A percentile compares a stretch with the other conserved stretches of the same genome.
Evolutionary conservation across 1,284 basidiomycete genomes (phyloP).

Genomic region (Fomitopsis palustris): DNA sequence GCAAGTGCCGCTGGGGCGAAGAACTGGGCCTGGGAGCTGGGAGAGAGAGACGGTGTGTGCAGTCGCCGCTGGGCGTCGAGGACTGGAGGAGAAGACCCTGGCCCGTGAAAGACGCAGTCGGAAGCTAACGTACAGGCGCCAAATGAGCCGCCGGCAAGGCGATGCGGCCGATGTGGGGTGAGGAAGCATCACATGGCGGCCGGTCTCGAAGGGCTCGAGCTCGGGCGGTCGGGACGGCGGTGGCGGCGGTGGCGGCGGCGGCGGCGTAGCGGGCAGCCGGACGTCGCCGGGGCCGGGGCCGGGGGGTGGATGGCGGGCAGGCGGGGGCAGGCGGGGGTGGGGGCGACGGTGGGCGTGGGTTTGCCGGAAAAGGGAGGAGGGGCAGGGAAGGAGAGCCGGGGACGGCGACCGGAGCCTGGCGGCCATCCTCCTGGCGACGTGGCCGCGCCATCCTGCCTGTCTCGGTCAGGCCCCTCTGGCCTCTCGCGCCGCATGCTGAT

Average conservation of each 20-base stretch:
- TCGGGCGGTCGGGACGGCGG: not conserved
- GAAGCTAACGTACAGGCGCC: constrained; percentile 10
- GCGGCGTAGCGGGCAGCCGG: not conserved
- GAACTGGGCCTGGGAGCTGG: not conserved
- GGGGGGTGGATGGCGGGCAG: not conserved
- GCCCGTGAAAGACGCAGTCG: not conserved
- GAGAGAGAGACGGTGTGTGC: not conserved
- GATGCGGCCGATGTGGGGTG: constrained; percentile 1
- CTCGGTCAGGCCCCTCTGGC: constrained; percentile 9
- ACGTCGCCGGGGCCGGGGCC: not conserved
- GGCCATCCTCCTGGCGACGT: constrained; percentile 3
- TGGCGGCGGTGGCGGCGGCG: not conserved
- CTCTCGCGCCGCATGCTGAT: constrained; percentile 7
- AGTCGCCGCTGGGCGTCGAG: not conserved
- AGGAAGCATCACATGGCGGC: not conserved
- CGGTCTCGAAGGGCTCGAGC: not conserved
- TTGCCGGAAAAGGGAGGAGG: not conserved
- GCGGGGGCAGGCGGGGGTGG: not conserved
- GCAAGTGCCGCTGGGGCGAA: not conserved
- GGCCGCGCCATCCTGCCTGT: not conserved
- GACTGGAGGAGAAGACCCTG: not conserved
- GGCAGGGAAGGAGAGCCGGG: not conserved
- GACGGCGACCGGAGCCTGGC: not conserved
- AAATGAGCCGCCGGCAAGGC: constrained; percentile 10
- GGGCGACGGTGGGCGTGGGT: not conserved